Base-by-base conservation (phyloP, 2,329 filamentous ascomycete genomes). In the Colletotrichum viniferum region DNA sequence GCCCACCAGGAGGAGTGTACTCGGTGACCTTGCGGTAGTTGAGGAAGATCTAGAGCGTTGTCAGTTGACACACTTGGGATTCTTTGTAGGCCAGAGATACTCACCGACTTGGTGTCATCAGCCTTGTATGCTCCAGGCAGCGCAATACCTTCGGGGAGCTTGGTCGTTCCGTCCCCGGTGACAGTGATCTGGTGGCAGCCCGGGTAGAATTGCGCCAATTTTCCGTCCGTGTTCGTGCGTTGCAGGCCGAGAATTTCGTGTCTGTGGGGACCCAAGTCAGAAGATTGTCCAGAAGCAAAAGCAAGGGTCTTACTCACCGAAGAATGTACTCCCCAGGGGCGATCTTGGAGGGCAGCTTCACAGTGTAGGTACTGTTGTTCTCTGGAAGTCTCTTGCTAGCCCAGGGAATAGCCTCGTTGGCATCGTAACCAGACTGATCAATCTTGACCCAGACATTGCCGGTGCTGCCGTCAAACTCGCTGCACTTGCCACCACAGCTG, bases 211-310 rank as follows among this genome's bases (percentile, higher is more conserved):
- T 91, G 89, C 2, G 87, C 89, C 10, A 78, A 26, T 21, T 77
- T 63, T n/a, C 89, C 89, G 3, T 88, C 88, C 77, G 89, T 89
- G 16, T 80, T 60, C n/a, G 84, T 84, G 4, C 87, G 77, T 81
- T 91, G 89, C 66, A 91, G 85, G 7, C 89, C 89, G 75, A 90
- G 87, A 79, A 90, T 87, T 80, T 91, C 89, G 78, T 91, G 89
- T 69, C 71, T 73, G 56, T 30, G 3, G 9, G 10, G 7, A 18
- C 9, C 2, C 2, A 64, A 4, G 9, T 71, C 13, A 58, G 8
- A 28, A 10, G 7, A 58, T 24, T 10, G 2, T 58, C 13, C 0
- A 28, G 9, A 9, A 2, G 3, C 55, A 16, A 16, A 30, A 18
- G 9, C 0, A 1, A 4, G 18, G 9, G 38, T 21, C 9, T 2